Base-by-base conservation (phyloP, 805 yeast species). In the Candida nanaspora region DNA sequence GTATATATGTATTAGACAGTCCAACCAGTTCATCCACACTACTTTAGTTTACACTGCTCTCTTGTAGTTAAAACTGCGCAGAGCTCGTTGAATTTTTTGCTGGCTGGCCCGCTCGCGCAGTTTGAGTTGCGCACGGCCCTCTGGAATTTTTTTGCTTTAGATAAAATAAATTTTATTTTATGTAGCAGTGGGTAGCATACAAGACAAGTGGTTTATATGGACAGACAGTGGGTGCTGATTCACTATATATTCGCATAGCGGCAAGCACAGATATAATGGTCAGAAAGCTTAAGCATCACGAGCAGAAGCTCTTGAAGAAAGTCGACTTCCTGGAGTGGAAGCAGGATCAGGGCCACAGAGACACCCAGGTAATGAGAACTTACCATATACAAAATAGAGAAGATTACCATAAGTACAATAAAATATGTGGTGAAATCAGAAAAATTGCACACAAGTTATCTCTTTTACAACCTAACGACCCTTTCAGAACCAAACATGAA, bases 251-350 rank as follows among this genome's bases (percentile, higher is more conserved):
- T n/a, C 32, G 7, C 28, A 15, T 29, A 7, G n/a, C n/a, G 8
- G 18, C 18, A 9, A 6, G 14, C 8, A 35, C 27, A 26, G n/a
- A 23, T 33, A 66, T 30, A 33, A 84, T 85, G 95, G 95, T 84
- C 37, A 75, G 98, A 62, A 73, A 85, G 52, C 75, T 93, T 45
- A 93, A 93, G 62, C 87, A 85, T 67, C 98, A 93, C 64, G 98
- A 93, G 75, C 83, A 86, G 72, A 89, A 88, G 65, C 78, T 93
- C 54, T 76, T 93, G 54, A 88, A 85, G 69, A 93, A 93, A 63
- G 98, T 93, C 40, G 97, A 93, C 59, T 87, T 93, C 67, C 84
- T 87, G 39, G 94, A 93, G 62, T 93, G 98, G 97, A 93, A 93
- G 62, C 95, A 87, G 54, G 98, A 93, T 60, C 81, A 83, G 41